A percentile compares a stretch with the other conserved stretches of the same genome.
phyloP scores from a whole-genome alignment of 352 stramenopile species.

The Phytophthora macrochlamydospora region DNA sequence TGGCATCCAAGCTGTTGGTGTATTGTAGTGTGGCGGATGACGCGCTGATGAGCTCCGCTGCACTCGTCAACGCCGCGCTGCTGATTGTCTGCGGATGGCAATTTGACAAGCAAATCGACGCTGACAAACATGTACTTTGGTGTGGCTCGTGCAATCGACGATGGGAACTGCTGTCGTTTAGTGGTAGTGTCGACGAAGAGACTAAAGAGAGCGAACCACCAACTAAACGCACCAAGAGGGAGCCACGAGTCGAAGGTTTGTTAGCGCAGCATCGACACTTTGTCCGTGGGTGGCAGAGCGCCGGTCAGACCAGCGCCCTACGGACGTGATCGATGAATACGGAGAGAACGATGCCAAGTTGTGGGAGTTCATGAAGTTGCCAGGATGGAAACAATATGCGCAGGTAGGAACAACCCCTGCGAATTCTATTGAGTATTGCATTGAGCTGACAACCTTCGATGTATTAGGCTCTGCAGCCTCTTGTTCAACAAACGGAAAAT shows the following conservation, averaged over 20 bases:
- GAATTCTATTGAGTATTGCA: neutral
- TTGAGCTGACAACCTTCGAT: neutral
- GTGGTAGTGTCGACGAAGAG: neutral
- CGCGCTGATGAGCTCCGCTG: conserved; percentile 10
- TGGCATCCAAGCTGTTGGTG: conserved; percentile 19
- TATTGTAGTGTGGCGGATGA: conserved; percentile 12
- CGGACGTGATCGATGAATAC: conserved; percentile 19
- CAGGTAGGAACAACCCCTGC: conserved; percentile 35
- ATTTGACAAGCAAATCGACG: conserved; percentile 20
- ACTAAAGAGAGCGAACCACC: conserved; percentile 18
- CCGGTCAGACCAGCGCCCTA: conserved; percentile 9
- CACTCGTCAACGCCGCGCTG: conserved; percentile 33
- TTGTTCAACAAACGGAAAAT: conserved; percentile 8
- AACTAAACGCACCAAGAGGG: conserved; percentile 41
- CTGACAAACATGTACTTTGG: conserved; percentile 15
- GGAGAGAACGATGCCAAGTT: conserved; percentile 27
- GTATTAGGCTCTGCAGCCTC: conserved; percentile 14
- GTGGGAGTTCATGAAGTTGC: conserved; percentile 31
- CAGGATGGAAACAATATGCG: conserved; percentile 45
- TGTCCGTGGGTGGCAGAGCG: conserved; percentile 54
- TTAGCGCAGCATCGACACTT: conserved; percentile 54
- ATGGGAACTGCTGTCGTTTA: conserved; percentile 20
- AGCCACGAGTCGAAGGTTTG: conserved; percentile 1
- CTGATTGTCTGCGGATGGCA: conserved; percentile 52
- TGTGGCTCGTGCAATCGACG: conserved; percentile 57